Evolutionary conservation across 768 basidiomycete genomes (phyloP).

Genomic region (Mycena metata): DNA sequence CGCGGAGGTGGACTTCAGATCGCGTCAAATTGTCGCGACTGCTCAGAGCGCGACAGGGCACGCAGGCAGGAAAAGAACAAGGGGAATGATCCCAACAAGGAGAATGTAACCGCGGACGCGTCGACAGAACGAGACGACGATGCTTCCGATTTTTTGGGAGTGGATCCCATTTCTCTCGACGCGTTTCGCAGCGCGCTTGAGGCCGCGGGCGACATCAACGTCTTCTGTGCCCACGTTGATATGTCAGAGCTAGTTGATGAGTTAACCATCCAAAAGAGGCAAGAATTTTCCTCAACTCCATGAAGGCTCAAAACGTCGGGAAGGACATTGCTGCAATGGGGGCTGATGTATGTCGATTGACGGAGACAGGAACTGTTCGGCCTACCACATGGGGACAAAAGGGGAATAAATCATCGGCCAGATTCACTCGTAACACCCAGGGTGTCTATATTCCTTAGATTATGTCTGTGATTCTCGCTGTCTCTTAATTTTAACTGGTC

Average conservation of each 20-base stretch:
- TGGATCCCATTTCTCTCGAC: constrained; percentile 2
- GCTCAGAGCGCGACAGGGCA: neutral
- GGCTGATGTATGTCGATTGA: neutral
- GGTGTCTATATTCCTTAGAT: constrained; percentile 11
- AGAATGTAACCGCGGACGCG: constrained; percentile 1
- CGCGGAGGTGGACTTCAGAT: neutral
- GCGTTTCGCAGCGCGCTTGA: neutral
- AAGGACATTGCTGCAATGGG: constrained; percentile 8
- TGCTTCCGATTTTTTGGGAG: neutral
- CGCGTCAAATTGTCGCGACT: neutral
- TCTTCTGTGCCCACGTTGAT: constrained; percentile 3
- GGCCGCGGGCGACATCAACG: neutral
- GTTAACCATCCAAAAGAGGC: constrained; percentile 5
- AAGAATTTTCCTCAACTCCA: constrained; percentile 9
- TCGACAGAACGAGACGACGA: neutral
- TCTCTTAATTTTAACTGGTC: too few relatives aligned
- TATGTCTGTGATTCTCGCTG: too few relatives aligned
- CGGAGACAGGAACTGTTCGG: neutral
- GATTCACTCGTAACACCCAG: constrained; percentile 11
- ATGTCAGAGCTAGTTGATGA: neutral
- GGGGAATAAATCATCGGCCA: constrained; percentile 1
- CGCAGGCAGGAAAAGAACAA: neutral
- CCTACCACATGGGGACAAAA: neutral
- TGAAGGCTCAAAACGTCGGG: constrained; percentile 14
- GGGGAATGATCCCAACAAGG: neutral